Percentiles rank a stretch among this genome's conserved stretches.
Conservation (phyloP, 495 filamentous ascomycete species). For the Aspergillus incahuasiensis region DNA sequence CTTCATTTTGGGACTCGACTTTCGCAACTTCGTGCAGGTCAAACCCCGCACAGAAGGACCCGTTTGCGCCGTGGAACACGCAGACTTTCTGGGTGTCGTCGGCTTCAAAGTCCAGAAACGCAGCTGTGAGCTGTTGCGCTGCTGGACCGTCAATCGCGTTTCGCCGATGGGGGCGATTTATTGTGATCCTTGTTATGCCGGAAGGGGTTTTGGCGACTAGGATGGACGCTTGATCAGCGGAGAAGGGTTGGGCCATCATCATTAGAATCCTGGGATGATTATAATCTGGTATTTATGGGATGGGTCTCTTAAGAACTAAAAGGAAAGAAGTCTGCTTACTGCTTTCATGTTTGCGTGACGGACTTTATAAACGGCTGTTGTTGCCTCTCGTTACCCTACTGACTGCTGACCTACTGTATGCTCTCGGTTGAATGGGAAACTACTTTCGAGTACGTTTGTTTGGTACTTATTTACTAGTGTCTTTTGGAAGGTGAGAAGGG, state of each 20-base stretch:
- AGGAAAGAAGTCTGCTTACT: background rate
- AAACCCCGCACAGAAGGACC: slow-evolving; percentile 43
- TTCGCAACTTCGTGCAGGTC: slow-evolving; percentile 38
- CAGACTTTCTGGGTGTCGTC: slow-evolving; percentile 43
- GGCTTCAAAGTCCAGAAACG: slow-evolving; percentile 39
- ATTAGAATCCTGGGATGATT: background rate
- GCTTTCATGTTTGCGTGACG: background rate
- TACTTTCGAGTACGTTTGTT: too few species aligned
- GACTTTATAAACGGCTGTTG: too few species aligned
- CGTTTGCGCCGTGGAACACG: slow-evolving; percentile 32
- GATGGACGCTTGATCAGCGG: background rate
- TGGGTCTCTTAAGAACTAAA: background rate
- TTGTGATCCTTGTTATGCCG: slow-evolving; percentile 41
- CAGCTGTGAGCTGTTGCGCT: slow-evolving; percentile 34
- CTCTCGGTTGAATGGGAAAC: background rate
- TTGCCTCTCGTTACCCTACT: background rate
- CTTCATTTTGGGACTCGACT: background rate
- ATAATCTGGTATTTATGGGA: background rate
- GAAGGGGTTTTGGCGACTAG: slow-evolving; percentile 25
- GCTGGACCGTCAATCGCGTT: slow-evolving; percentile 39
- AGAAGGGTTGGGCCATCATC: background rate
- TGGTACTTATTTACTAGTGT: too few species aligned
- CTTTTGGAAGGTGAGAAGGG: too few species aligned
- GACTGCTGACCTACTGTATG: background rate
- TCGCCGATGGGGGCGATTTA: slow-evolving; percentile 36